A percentile compares a stretch with the other conserved stretches of the same genome.
Evolutionary conservation across 352 stramenopile species (phyloP).

Genomic region (Pythium phragmitis): DNA sequence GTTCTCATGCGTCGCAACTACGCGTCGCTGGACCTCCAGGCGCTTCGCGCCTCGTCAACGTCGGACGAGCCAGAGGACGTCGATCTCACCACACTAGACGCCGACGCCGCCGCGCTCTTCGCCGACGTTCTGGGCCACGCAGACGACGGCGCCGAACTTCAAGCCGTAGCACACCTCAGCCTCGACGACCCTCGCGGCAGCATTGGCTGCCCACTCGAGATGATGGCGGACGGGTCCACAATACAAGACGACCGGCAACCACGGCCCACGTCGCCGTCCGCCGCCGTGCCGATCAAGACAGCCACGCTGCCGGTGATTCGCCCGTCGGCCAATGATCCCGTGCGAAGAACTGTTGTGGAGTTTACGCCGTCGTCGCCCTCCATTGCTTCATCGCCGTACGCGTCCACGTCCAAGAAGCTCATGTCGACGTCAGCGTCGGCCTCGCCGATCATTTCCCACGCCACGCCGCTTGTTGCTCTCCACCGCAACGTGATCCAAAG

Average conservation of each 20-base stretch:
- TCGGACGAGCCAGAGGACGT: not conserved
- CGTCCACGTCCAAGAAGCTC: constrained; percentile 18
- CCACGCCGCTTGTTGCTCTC: constrained; percentile 6
- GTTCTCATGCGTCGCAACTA: constrained; percentile 28
- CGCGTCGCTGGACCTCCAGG: constrained; percentile 26
- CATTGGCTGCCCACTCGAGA: constrained; percentile 24
- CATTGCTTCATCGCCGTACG: constrained; percentile 2
- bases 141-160: not conserved
- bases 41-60: constrained; percentile 8
- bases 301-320: constrained; percentile 14
- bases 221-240: constrained; percentile 12
- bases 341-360: constrained; percentile 13
- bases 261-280: constrained; percentile 13
- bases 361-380: constrained; percentile 3
- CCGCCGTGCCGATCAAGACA: constrained; percentile 8
- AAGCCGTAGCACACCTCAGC: constrained; percentile 18
- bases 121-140: not conserved
- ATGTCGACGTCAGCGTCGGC: constrained; percentile 2
- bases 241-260: not conserved
- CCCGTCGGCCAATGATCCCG: constrained; percentile 14
- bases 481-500: constrained; percentile 28
- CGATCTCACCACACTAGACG: not conserved
- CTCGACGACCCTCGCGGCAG: constrained; percentile 17
- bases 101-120: constrained; percentile 3
- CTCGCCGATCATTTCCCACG: constrained; percentile 1